A percentile compares a stretch with the other conserved stretches of the same genome.
phyloP scores from a whole-genome alignment of 2,329 filamentous ascomycete genomes.

The Fusarium sp. region DNA sequence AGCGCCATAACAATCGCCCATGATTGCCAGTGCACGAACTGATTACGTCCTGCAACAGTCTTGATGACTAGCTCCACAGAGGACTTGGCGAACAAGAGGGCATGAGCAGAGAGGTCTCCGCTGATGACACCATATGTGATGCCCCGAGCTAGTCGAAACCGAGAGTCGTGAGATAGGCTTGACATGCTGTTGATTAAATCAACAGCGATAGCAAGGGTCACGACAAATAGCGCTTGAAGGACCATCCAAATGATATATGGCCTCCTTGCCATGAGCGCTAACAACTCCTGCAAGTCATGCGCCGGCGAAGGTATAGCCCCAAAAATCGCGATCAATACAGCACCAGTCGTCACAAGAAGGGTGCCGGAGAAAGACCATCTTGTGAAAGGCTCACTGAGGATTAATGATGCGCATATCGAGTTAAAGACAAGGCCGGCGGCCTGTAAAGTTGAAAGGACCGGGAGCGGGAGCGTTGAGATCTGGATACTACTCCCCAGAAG shows the following conservation, averaged over 20 bases:
- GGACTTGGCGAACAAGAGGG: constrained; percentile 92
- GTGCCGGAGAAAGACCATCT: constrained; percentile 93
- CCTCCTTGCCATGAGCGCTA: constrained; percentile 76
- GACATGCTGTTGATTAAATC: constrained; percentile 65
- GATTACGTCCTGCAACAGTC: constrained; percentile 87
- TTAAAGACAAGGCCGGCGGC: constrained; percentile 98
- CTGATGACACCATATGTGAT: constrained; percentile 90
- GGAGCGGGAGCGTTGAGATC: constrained; percentile 93
- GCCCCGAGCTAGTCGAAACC: constrained; percentile 80
- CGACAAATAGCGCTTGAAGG: constrained; percentile 78
- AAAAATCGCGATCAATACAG: constrained; percentile 92
- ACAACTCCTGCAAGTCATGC: constrained; percentile 84
- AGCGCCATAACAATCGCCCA: constrained; percentile 91
- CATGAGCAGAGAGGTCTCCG: constrained; percentile 93
- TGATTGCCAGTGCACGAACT: constrained; percentile 95
- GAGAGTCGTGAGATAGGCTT: constrained; percentile 67
- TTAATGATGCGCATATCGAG: constrained; percentile 93
- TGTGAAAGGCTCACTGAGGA: constrained; percentile 94
- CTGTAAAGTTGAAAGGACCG: constrained; percentile 93
- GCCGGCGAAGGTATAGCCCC: constrained; percentile 94
- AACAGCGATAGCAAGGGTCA: constrained; percentile 72
- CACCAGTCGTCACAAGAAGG: constrained; percentile 84
- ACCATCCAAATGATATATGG: constrained; percentile 92
- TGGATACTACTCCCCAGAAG: constrained; percentile 95
- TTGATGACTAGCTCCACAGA: constrained; percentile 92